Evolutionary conservation across 1,139 yeast genomes (phyloP), one percentile per base, ranked within the genome.

Genomic region (Tardiomyces blankii): DNA sequence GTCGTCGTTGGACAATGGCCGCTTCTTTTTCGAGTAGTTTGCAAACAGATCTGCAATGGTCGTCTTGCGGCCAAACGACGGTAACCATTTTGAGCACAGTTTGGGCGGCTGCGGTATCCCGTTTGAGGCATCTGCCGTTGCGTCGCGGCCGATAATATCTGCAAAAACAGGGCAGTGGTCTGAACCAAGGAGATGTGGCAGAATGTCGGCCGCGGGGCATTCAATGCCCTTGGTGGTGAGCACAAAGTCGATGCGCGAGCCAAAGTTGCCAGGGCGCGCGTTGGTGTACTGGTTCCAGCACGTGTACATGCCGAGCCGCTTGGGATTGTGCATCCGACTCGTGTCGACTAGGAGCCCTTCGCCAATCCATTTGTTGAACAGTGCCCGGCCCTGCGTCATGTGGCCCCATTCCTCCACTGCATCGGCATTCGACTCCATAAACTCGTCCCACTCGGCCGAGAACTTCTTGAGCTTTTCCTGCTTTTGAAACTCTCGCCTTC

Each of bases 131-230:
- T 2, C 27, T 3, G 21, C 13, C 6, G 16, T 4, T 12, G 40
- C 7, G 7, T 21, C 25, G 7, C 25, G 4, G 25, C 25, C 8
- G 11, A 13, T 67, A 44, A 86, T 61, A 60, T 88, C 96, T 0
- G 89, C 74, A 57, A 64, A 87, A 0, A 87, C 78, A 0, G 98
- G 98, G 62, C 97, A 91, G 63, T 91, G 98, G 61, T 91, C 98
- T 0, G 96, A 87, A 0, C 97, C 98, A 61, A 75, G 67, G 0
- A 89, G 58, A 35, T 69, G 71, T 0, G 89, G 82, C 74, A 84
- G 73, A 18, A 84, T 83, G 55, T 81, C 78, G 0, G 91, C 82
- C 18, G 63, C 58, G 0, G 60, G 53, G 9, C 79, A 66, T 6
- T 66, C 54, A 42, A 82, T 51, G 0, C 50, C 53, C 12, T 65